Base-by-base conservation (phyloP, 2,329 filamentous ascomycete genomes). In the Aspergillus brasiliensis region DNA sequence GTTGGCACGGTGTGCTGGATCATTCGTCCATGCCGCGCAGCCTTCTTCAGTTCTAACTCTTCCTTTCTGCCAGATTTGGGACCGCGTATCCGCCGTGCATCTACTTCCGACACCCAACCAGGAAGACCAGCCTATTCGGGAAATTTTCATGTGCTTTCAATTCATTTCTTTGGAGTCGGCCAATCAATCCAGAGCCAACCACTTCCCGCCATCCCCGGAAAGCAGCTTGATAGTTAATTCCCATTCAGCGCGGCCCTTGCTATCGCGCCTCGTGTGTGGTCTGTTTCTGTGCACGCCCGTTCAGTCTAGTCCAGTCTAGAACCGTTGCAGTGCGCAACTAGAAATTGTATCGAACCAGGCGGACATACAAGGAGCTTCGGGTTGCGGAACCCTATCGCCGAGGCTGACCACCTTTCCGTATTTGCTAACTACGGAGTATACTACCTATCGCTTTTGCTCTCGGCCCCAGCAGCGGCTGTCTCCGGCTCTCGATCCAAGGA, bases 391-490 rank as follows among this genome's bases (percentile, higher is more conserved):
- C 3, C 25, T 27, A 27, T 28, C 46, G 11, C 46, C 46, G 46
- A 49, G 23, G 25, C 46, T 27, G 31, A 34, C 31, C 10, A 34
- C 31, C 31, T 34, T 34, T 34, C 31, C 31, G 31, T 34, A 34
- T 34, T 34, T 34, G 11, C 28, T 31, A n/a, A n/a, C n/a, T n/a
- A n/a, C n/a, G n/a, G n/a, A n/a, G n/a, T n/a, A n/a, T n/a, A n/a
- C 42, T 25, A 8, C 19, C 15, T 46, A n/a, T 25, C 27, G 19
- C 38, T 28, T 19, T 46, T 40, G 38, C 28, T 44, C 25, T 54
- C 42, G 27, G 25, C 52, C 53, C 42, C 53, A 56, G 28, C 40
- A 38, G 60, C 60, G 60, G 60, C 60, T 62, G 53, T 60, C 54
- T 60, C 54, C 53, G 53, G 42, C 42, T 27, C 31, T 13, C 38